Evolutionary conservation across 108 stramenopile species (phyloP).

Genomic region (Chaetoceros tenuissimus): DNA sequence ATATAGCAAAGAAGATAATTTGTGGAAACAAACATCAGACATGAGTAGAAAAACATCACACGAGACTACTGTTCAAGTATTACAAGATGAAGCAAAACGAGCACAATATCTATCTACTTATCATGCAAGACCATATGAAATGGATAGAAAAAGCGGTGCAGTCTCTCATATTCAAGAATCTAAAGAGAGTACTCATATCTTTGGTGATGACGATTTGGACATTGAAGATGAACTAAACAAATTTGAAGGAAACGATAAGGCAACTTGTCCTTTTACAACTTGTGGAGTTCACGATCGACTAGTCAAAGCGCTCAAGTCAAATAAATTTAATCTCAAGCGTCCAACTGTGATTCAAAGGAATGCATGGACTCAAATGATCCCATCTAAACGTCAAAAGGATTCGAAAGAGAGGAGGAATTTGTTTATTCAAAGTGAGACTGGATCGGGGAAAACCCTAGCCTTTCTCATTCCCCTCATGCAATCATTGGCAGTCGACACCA

Average conservation of each 20-base stretch:
- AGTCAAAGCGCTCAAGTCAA: conserved; percentile 26
- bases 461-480: conserved; percentile 77
- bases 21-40: neutral
- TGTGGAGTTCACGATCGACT: conserved; percentile 44
- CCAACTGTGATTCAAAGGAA: conserved; percentile 68
- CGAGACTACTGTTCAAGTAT: conserved; percentile 1
- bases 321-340: conserved; percentile 30
- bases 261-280: conserved; percentile 21
- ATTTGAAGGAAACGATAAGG: neutral
- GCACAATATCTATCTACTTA: conserved; percentile 70
- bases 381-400: conserved; percentile 1
- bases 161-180: conserved; percentile 18
- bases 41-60: conserved; percentile 3
- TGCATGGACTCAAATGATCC: conserved; percentile 23
- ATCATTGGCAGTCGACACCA: conserved; percentile 27
- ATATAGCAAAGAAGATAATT: neutral
- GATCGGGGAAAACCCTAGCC: conserved; percentile 84
- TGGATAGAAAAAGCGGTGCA: conserved; percentile 57
- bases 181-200: conserved; percentile 29
- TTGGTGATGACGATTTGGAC: conserved; percentile 8
- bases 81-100: conserved; percentile 38
- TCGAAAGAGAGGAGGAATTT: conserved; percentile 35
- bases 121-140: conserved; percentile 77
- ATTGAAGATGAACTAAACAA: neutral
- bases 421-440: conserved; percentile 88